These are phyloP conservation scores for Termitomyces eurrhizus DNA, from an alignment of 768 basidiomycete genomes.

Conservation along the genomic window DNA sequence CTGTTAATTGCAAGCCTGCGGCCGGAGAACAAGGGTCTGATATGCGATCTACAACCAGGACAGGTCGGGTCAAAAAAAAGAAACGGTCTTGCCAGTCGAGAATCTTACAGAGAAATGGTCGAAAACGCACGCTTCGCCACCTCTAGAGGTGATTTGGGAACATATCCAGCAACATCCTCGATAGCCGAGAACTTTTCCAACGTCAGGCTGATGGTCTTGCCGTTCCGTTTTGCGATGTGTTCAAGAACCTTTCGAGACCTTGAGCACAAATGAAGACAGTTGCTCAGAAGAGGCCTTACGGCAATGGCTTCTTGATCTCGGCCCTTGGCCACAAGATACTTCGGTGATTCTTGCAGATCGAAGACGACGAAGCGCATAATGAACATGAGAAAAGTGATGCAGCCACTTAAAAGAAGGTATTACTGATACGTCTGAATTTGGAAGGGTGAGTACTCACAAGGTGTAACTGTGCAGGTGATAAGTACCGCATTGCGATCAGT, in stretches of 20 bases:
- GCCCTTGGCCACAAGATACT: constrained; percentile 57
- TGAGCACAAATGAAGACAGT: not conserved
- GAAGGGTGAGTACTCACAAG: constrained; percentile 25
- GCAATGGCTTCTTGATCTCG: constrained; percentile 53
- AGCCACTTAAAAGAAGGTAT: constrained; percentile 28
- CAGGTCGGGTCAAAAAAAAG: not conserved
- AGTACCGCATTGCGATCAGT: not conserved
- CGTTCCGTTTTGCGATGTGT: constrained; percentile 46
- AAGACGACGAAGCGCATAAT: constrained; percentile 53
- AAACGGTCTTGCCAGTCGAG: not conserved
- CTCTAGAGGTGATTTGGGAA: constrained; percentile 22
- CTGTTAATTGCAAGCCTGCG: constrained; percentile 42
- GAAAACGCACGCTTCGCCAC: constrained; percentile 31
- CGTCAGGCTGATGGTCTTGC: constrained; percentile 40
- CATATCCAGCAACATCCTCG: constrained; percentile 14
- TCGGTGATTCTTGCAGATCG: constrained; percentile 57
- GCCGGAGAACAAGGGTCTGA: constrained; percentile 45
- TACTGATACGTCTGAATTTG: not conserved
- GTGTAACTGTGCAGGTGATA: constrained; percentile 25
- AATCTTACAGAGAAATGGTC: constrained; percentile 34
- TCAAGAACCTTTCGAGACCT: constrained; percentile 34
- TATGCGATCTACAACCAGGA: constrained; percentile 33
- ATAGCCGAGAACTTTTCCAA: constrained; percentile 37
- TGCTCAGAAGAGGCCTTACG: constrained; percentile 20
- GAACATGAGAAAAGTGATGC: constrained; percentile 50